Base-by-base conservation (phyloP, 805 yeast genomes). In the Metschnikowia cerradonensis region DNA sequence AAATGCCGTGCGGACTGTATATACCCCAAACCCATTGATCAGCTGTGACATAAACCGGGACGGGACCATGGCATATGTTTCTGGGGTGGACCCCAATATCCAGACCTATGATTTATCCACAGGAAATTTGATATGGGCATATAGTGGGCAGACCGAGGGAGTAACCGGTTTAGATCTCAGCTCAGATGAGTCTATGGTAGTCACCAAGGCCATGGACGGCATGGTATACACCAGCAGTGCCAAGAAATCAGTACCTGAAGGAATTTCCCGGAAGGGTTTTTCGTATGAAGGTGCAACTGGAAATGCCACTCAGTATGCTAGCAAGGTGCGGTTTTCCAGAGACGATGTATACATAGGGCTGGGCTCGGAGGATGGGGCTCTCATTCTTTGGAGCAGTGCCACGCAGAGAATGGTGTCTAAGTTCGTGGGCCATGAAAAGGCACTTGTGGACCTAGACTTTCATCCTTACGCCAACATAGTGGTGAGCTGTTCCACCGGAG, bases 1-100 rank as follows among this genome's bases (percentile, higher is more conserved):
- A 56, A 57, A 59, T 2, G 69, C 77, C 1, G 68, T 76, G 0
- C 55, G 63, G 2, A 59, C 57, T 7, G 66, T 81, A 48, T 63
- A 67, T 20, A 75, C 84, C 0, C 75, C 75, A 2, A 84, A 72
- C 58, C 94, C 96, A 0, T 57, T 88, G 0, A 64, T 86, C 19
- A 71, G 88, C 0, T 52, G 74, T 57, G 58, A 66, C 6, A 61
- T 68, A 14, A 71, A 67, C 53, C 59, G 62, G 2, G 65, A 66
- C 39, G 82, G 79, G 1, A 63, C 67, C 14, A 65, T 69, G 13
- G 58, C 85, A 3, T 88, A 73, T 56, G 72, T 81, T 4, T 71
- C 84, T 0, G 96, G 96, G 0, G 78, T 88, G 2, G 92, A 88
- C 55, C 85, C 89, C 1, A 68, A 73, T 0, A 74, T 88, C 0